Conservation (phyloP, 352 stramenopile species). For the Phytopythium oedochilum region DNA sequence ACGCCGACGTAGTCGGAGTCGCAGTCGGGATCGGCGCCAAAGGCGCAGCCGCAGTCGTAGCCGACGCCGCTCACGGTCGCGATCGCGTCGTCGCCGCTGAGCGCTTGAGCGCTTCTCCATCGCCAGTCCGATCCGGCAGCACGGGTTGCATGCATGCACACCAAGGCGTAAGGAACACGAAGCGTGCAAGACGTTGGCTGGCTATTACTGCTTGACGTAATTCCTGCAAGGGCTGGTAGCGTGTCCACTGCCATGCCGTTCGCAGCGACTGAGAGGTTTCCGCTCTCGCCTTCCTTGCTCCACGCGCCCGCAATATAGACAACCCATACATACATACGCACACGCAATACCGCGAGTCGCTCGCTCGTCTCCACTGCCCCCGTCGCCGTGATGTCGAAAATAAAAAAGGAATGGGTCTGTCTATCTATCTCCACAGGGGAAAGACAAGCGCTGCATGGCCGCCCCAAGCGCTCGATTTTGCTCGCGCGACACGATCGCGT, state of each 20-base stretch:
- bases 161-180: neutral
- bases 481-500: neutral
- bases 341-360: neutral
- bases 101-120: neutral
- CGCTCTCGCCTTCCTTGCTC: too few relatives aligned
- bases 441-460: slow-evolving; percentile 3
- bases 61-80: slow-evolving; percentile 11
- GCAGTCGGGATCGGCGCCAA: slow-evolving; percentile 3
- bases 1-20: slow-evolving; percentile 1
- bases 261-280: too few relatives aligned
- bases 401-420: slow-evolving; percentile 1
- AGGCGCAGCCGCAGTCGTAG: slow-evolving; percentile 19
- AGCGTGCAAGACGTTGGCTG: neutral
- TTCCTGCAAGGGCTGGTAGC: too few relatives aligned
- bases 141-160: too few relatives aligned
- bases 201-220: neutral
- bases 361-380: neutral
- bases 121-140: too few relatives aligned
- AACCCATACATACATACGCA: neutral
- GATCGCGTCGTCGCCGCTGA: slow-evolving; percentile 20
- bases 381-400: slow-evolving; percentile 4
- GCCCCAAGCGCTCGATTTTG: slow-evolving; percentile 1
- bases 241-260: too few relatives aligned
- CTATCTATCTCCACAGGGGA: slow-evolving; percentile 10
- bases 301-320: too few relatives aligned